Percentiles rank a stretch among this genome's conserved stretches.
Evolutionary conservation across 1,139 yeast species (phyloP).

Genomic region (Protomyces arabidopsidicola): DNA sequence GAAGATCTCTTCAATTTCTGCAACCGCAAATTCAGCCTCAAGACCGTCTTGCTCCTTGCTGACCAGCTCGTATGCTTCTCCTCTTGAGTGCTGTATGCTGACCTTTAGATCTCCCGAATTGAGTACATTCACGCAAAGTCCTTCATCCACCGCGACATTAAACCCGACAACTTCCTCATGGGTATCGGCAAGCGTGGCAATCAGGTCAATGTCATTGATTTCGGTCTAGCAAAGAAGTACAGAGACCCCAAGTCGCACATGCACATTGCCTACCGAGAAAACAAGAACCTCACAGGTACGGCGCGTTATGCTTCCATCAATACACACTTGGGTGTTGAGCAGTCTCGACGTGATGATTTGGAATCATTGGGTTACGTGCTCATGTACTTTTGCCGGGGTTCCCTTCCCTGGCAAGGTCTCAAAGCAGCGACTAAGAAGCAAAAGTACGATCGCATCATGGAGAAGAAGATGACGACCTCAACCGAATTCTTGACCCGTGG

Average conservation of each 20-base stretch:
- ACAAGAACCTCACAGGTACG: conserved; percentile 93
- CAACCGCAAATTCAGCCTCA: conserved; percentile 85
- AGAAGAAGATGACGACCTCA: conserved; percentile 89
- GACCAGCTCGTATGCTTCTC: conserved; percentile 58
- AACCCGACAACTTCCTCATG: conserved; percentile 95
- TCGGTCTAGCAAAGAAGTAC: conserved; percentile 94
- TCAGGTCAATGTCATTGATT: conserved; percentile 92
- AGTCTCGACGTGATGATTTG: conserved; percentile 90
- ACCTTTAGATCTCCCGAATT: conserved; percentile 61
- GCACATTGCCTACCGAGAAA: conserved; percentile 94
- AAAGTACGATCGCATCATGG: conserved; percentile 94
- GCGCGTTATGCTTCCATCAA: conserved; percentile 95
- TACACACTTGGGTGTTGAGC: conserved; percentile 95
- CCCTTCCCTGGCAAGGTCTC: conserved; percentile 97
- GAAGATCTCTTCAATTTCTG: conserved; percentile 96
- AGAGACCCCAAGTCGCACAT: conserved; percentile 93
- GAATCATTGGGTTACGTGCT: conserved; percentile 95
- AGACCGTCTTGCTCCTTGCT: conserved; percentile 86
- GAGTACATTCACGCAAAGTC: conserved; percentile 95
- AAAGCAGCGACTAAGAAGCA: conserved; percentile 98
- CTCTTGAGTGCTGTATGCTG: neutral
- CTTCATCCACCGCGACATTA: conserved; percentile 80
- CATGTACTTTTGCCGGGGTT: conserved; percentile 87
- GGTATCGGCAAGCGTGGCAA: conserved; percentile 94
- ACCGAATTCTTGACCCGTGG: conserved; percentile 87